phyloP scores from a whole-genome alignment of 2,329 filamentous ascomycete genomes.

The Ophiostoma tasmaniense region DNA sequence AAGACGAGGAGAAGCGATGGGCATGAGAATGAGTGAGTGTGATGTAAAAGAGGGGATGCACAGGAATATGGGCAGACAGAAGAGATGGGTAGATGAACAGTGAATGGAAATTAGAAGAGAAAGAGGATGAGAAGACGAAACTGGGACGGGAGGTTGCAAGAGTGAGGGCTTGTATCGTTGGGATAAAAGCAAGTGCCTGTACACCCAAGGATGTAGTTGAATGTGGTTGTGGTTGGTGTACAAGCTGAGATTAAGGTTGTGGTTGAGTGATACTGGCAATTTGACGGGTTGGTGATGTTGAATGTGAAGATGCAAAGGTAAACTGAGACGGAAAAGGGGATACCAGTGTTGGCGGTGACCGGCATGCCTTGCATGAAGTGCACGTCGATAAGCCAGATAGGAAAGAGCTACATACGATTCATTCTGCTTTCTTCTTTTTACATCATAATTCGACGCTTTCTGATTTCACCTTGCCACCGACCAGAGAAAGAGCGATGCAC shows the following conservation, averaged over 20 bases:
- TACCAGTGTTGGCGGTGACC: neutral
- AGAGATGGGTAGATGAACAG: neutral
- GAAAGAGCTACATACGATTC: neutral
- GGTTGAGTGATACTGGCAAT: neutral
- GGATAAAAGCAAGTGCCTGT: neutral
- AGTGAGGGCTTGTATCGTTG: neutral
- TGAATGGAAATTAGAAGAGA: too few relatives aligned
- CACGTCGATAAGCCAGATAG: neutral
- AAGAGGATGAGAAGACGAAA: neutral
- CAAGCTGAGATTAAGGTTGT: neutral
- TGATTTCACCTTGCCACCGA: neutral
- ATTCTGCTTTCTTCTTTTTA: neutral
- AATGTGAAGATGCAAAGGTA: neutral
- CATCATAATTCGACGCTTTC: neutral
- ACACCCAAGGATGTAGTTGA: neutral
- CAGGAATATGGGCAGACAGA: neutral
- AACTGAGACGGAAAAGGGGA: too few relatives aligned
- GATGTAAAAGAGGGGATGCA: slow-evolving; percentile 12
- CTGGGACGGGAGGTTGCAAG: neutral
- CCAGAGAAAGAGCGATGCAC: neutral
- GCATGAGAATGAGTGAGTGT: neutral
- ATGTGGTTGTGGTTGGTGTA: neutral
- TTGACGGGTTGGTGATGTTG: neutral
- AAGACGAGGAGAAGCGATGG: slow-evolving; percentile 3
- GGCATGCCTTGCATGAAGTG: neutral